Conservation (phyloP, 306 rosid species). For the Vigna mungo region DNA sequence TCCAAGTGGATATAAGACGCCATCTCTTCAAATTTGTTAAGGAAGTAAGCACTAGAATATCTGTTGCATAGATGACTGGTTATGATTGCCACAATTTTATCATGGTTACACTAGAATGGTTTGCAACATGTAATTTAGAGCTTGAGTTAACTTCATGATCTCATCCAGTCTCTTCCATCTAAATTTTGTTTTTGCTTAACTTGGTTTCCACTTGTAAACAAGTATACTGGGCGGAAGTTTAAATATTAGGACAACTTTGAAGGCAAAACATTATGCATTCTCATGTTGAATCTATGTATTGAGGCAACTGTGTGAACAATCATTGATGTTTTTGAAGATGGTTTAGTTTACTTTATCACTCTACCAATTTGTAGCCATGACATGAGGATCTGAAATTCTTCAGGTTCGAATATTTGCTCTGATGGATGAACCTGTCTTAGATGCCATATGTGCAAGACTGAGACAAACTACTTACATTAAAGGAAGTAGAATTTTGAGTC, state of each 20-base stretch:
- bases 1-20: slow-evolving; percentile 80
- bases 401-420: slow-evolving; percentile 77
- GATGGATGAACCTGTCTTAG: slow-evolving; percentile 76
- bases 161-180: not conserved
- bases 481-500: slow-evolving; percentile 64
- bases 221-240: not conserved
- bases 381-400: not conserved
- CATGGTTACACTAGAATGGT: not conserved
- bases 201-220: not conserved
- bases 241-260: not conserved
- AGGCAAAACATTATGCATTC: not conserved
- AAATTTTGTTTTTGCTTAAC: not conserved
- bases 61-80: slow-evolving; percentile 22
- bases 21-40: slow-evolving; percentile 65
- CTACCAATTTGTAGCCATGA: not conserved
- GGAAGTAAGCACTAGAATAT: slow-evolving; percentile 31
- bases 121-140: not conserved
- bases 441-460: slow-evolving; percentile 69
- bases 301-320: not conserved
- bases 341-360: not conserved
- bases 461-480: slow-evolving; percentile 69
- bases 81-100: not conserved
- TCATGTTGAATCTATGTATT: not conserved
- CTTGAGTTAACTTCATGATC: no score
- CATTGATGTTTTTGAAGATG: not conserved